These are phyloP conservation scores for Penicillium ochrochloron DNA, from an alignment of 495 filamentous ascomycete genomes.

Conservation along the genomic window DNA sequence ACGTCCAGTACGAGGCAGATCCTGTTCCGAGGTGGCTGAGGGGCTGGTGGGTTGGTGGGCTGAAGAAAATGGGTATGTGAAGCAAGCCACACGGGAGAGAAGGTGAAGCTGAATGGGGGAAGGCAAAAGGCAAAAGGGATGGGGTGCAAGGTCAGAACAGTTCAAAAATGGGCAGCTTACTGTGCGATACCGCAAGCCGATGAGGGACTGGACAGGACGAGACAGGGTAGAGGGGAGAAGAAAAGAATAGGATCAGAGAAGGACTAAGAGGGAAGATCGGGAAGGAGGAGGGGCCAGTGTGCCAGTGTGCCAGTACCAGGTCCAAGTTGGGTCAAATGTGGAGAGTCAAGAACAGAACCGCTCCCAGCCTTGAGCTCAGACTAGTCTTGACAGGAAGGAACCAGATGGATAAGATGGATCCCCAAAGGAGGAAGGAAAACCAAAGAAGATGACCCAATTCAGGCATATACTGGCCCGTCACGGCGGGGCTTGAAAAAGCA, in stretches of 20 bases:
- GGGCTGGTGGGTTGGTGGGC: constrained; percentile 1
- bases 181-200: constrained; percentile 19
- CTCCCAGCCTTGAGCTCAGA: not conserved
- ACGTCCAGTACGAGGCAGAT: not conserved
- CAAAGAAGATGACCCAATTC: constrained; percentile 10
- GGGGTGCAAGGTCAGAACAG: not conserved
- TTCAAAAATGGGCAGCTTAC: constrained; percentile 12
- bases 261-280: constrained; percentile 2
- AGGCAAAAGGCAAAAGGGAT: not conserved
- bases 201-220: not conserved
- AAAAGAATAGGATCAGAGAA: constrained; percentile 3
- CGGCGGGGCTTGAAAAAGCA: constrained; percentile 14
- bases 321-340: not conserved
- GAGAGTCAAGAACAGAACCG: not conserved
- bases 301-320: not conserved
- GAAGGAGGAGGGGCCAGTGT: not conserved
- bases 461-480: constrained; percentile 27
- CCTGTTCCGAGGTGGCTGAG: not conserved
- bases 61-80: not conserved
- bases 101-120: not conserved
- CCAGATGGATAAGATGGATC: not conserved
- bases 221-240: constrained; percentile 7
- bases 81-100: not conserved
- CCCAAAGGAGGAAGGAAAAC: not conserved
- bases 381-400: not conserved